Percentiles rank a stretch among this genome's conserved stretches.
phyloP scores from a whole-genome alignment of 371 early-diverging fungal species.

The Mortierella sp. region DNA sequence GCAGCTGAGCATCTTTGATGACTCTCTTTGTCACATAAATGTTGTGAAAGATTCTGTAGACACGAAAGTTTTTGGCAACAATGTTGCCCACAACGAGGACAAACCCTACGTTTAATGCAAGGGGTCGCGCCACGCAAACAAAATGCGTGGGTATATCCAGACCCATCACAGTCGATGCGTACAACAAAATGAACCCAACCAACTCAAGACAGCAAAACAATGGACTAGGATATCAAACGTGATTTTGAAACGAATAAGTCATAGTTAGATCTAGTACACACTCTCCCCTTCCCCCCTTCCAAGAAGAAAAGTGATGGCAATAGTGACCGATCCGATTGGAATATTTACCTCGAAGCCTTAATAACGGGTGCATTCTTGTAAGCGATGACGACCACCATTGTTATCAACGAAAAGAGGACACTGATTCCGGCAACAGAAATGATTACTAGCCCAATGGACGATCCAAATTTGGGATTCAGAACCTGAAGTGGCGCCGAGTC shows the following conservation, averaged over 20 bases:
- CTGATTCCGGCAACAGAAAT: slow-evolving; percentile 57
- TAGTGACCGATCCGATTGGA: background rate
- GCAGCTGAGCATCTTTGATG: slow-evolving; percentile 64
- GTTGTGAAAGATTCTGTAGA: slow-evolving; percentile 70
- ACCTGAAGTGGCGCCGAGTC: slow-evolving; percentile 63
- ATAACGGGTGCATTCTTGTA: slow-evolving; percentile 64
- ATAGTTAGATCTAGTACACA: too few relatives aligned
- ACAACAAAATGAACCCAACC: slow-evolving; percentile 64
- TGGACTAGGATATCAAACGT: slow-evolving; percentile 49
- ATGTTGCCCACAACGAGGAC: slow-evolving; percentile 67
- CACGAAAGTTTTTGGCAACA: slow-evolving; percentile 72
- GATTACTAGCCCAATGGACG: slow-evolving; percentile 58
- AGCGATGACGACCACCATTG: slow-evolving; percentile 56
- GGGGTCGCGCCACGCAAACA: slow-evolving; percentile 60
- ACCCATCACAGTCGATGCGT: slow-evolving; percentile 60
- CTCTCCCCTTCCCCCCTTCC: too few relatives aligned
- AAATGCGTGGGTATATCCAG: slow-evolving; percentile 60
- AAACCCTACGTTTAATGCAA: slow-evolving; percentile 64
- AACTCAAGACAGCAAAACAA: slow-evolving; percentile 68
- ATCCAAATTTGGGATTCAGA: slow-evolving; percentile 60
- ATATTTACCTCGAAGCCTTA: slow-evolving; percentile 64
- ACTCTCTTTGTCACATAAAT: slow-evolving; percentile 68
- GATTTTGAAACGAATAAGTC: background rate
- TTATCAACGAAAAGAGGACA: slow-evolving; percentile 57
- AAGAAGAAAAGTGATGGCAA: background rate